phyloP scores from a whole-genome alignment of 495 filamentous ascomycete genomes.

The Cercophora samala region DNA sequence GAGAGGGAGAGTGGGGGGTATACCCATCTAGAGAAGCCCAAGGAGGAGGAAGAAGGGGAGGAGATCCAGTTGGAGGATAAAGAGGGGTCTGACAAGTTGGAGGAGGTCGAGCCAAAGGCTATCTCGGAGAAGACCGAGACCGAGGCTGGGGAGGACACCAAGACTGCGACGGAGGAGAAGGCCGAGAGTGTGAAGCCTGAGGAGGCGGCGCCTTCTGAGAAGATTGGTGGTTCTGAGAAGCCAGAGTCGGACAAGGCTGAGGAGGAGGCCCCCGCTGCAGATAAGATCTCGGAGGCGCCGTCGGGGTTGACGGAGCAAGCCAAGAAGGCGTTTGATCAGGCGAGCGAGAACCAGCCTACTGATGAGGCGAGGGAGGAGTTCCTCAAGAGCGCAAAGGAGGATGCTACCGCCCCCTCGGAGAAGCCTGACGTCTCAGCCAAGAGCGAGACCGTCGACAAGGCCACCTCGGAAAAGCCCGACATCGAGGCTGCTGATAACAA shows the following conservation, averaged over 20 bases:
- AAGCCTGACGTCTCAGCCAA: background rate
- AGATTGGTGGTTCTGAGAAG: background rate
- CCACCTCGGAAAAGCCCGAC: background rate
- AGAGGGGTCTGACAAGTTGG: conserved; percentile 18
- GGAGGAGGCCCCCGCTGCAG: background rate
- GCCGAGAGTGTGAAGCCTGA: conserved; percentile 44
- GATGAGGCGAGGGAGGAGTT: conserved; percentile 26
- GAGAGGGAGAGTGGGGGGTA: conserved; percentile 21
- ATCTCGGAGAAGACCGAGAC: conserved; percentile 3
- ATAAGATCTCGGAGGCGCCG: conserved; percentile 8
- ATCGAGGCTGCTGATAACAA: background rate
- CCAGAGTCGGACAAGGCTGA: background rate
- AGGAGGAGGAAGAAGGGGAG: conserved; percentile 18
- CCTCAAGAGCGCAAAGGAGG: conserved; percentile 23
- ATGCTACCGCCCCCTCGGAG: conserved; percentile 1
- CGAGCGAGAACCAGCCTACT: conserved; percentile 30
- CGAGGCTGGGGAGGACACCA: conserved; percentile 12
- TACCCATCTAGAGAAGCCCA: conserved; percentile 19
- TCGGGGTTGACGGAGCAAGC: conserved; percentile 27
- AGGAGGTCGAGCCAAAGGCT: conserved; percentile 34
- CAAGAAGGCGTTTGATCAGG: conserved; percentile 30
- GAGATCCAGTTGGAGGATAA: conserved; percentile 23
- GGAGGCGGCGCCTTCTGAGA: conserved; percentile 39
- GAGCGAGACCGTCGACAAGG: background rate
- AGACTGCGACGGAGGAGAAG: conserved; percentile 1